Percentiles rank a stretch among this genome's conserved stretches.
Conservation (phyloP, 2,329 filamentous ascomycete genomes). For the Pseudocercospora eumusae region DNA sequence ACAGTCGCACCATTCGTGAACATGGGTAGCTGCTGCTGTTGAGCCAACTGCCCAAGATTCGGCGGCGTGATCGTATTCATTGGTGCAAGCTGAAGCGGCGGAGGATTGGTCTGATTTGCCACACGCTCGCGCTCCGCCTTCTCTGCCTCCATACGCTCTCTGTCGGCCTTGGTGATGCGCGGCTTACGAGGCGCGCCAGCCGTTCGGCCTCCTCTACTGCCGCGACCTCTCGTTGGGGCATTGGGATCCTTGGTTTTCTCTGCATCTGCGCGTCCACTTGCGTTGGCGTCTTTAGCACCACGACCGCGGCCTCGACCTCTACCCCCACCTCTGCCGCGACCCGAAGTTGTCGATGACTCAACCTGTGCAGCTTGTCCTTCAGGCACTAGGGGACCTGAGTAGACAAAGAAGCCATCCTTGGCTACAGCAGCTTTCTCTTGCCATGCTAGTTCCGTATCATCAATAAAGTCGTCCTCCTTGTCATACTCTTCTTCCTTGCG, state of each 20-base stretch:
- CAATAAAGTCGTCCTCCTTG: constrained; percentile 69
- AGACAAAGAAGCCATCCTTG: constrained; percentile 97
- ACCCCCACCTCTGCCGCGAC: constrained; percentile 33
- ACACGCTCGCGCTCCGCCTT: constrained; percentile 71
- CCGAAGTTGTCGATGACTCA: constrained; percentile 32
- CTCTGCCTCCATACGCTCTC: constrained; percentile 76
- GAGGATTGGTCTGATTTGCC: background rate
- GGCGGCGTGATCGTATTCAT: constrained; percentile 5
- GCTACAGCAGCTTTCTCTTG: constrained; percentile 92
- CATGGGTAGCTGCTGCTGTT: background rate
- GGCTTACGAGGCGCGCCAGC: constrained; percentile 76
- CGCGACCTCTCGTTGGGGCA: constrained; percentile 44
- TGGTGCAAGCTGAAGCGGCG: constrained; percentile 4
- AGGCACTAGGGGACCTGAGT: constrained; percentile 85
- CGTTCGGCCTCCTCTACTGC: constrained; percentile 67
- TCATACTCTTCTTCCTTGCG: constrained; percentile 69
- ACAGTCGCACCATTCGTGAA: constrained; percentile 1
- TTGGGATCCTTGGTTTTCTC: constrained; percentile 32
- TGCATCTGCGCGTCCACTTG: constrained; percentile 38
- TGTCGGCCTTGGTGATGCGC: constrained; percentile 81
- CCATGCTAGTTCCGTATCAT: constrained; percentile 93
- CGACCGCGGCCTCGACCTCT: constrained; percentile 61
- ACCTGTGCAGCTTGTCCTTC: constrained; percentile 68
- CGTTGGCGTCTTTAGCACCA: constrained; percentile 48
- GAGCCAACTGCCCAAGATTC: constrained; percentile 1